Evolutionary conservation across 768 basidiomycete species (phyloP), one percentile per base, ranked within the genome.

Genomic region (Neoboletus magnificus): DNA sequence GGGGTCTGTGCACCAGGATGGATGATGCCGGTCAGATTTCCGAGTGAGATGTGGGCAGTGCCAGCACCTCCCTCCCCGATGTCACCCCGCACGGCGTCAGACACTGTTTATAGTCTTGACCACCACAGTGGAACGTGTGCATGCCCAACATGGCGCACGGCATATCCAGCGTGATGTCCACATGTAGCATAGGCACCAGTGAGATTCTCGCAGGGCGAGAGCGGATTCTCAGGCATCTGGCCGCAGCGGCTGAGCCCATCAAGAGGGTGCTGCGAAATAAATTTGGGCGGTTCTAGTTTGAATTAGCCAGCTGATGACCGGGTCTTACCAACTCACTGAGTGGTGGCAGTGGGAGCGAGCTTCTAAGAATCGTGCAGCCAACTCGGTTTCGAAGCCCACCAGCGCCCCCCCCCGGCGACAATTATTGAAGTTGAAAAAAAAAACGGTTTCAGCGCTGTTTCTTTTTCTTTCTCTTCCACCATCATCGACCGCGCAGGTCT

Each of bases 401-500:
- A 50, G 20, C 42, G 15, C 46, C 32, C 49, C 18, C 35, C 32
- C 46, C 27, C 36, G 53, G 37, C 29, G 30, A 41, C 37, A 35
- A 39, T 40, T 25, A 27, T 36, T 36, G 3, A 53, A n/a, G 30
- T 51, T n/a, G 46, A 58, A 62, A 53, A 54, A 40, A 55, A 64
- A 40, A 55, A 50, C 32, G 7, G 35, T 16, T 35, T 11, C 35
- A 13, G n/a, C 45, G 18, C 13, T 27, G 25, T 43, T 44, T 37
- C 42, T 48, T 12, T 3, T 18, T 44, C 29, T 27, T 52, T 52
- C 35, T 36, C 46, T 58, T 55, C 58, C 56, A 62, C 59, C 64
- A 66, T 2, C 67, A 64, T 50, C 62, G 57, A 23, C 54, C 41
- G 40, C 23, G 51, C 37, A 36, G 50, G 60, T 54, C 56, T 50